Evolutionary conservation across 2,329 filamentous ascomycete species (phyloP).

Genomic region (Colletotrichum spinosum): DNA sequence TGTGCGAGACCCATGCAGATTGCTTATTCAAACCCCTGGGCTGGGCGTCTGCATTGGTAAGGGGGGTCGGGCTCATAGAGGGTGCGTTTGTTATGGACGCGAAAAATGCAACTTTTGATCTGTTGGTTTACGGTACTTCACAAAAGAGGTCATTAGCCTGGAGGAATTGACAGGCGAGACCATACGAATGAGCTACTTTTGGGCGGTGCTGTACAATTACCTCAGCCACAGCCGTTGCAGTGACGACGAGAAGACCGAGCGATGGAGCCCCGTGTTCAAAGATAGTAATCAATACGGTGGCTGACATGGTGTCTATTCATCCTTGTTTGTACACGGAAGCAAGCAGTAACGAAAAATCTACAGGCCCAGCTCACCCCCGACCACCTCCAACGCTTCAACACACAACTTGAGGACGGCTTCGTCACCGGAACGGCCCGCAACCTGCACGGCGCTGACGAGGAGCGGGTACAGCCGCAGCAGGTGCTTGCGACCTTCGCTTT

Average conservation of each 20-base stretch:
- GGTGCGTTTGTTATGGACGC: neutral
- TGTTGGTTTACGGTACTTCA: no score
- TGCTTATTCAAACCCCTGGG: neutral
- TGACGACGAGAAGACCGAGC: no score
- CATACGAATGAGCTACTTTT: no score
- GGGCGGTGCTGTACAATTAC: no score
- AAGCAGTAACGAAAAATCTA: constrained; percentile 32
- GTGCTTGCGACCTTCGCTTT: constrained; percentile 76
- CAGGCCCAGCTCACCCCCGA: constrained; percentile 68
- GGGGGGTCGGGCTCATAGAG: neutral
- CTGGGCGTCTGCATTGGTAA: constrained; percentile 11
- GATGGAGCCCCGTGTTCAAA: no score
- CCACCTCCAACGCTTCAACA: constrained; percentile 69
- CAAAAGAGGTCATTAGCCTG: no score
- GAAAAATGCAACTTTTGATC: no score
- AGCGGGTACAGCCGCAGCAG: constrained; percentile 85
- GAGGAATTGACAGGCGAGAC: no score
- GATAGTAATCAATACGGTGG: neutral
- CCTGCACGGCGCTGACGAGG: constrained; percentile 71
- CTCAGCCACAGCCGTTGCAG: no score
- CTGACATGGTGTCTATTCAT: constrained; percentile 18
- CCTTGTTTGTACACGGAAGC: constrained; percentile 18
- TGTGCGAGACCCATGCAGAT: constrained; percentile 1
- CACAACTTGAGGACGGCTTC: constrained; percentile 68
- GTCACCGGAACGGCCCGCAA: constrained; percentile 69